Base-by-base conservation (phyloP, 139 green algal genomes). In the Pleodorina starrii region DNA sequence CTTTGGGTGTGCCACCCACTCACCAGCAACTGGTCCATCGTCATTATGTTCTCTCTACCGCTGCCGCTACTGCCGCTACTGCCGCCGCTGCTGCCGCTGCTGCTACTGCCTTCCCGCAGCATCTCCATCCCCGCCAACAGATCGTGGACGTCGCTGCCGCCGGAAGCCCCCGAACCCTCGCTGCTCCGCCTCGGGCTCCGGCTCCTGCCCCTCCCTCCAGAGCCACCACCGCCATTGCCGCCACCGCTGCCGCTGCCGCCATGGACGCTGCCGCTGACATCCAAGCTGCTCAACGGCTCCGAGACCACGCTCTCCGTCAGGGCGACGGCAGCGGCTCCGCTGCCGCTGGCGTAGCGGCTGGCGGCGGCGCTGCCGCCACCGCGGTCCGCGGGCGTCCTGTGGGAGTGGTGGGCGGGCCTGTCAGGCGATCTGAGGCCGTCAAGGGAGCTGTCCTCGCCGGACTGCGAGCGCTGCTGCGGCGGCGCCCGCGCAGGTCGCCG, bases 1-100 rank as follows among this genome's bases (percentile, higher is more conserved):
- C n/a, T n/a, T n/a, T n/a, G n/a, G n/a, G n/a, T n/a, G n/a, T n/a
- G n/a, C n/a, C n/a, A n/a, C 14, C 25, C 50, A 29, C 63, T 11
- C 63, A 73, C 63, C 63, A 73, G 11, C 63, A 88, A 63, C n/a
- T 88, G 7, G 43, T 88, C 82, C 44, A 88, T 3, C 25, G 63
- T 78, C n/a, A 88, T 48, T 19, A 88, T 46, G 43, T 73, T 72
- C 21, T 86, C 79, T 0, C 38, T 14, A 43, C 48, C 29, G 29
- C 79, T 75, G 79, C 79, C 60, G 11, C 59, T 60, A 38, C 40
- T 63, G 40, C 79, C 54, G 72, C 72, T 69, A 69, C 57, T 69
- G n/a, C n/a, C n/a, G n/a, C n/a, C n/a, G n/a, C n/a, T n/a, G 75
- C 32, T n/a, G 35, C 48, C 27, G 32, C 79, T 75, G 79, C 79